Conservation (phyloP, 2,329 filamentous ascomycete genomes). For the Xylaria sp. region DNA sequence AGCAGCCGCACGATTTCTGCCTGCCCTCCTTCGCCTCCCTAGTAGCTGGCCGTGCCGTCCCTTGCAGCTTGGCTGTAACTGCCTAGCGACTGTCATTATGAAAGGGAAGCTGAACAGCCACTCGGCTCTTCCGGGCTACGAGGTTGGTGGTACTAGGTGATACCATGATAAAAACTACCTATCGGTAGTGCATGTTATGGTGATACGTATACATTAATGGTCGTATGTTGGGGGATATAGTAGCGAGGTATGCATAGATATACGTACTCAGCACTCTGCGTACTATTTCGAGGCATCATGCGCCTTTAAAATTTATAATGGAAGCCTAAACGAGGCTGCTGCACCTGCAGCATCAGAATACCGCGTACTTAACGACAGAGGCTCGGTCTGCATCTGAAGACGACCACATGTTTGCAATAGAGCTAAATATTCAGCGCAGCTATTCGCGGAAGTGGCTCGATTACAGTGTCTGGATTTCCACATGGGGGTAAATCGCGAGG, state of each 20-base stretch:
- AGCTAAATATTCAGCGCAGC: not conserved
- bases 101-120: not conserved
- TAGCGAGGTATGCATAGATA: not conserved
- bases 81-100: not conserved
- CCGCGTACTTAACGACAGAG: not conserved
- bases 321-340: not conserved
- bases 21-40: not conserved
- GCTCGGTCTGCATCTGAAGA: constrained; percentile 21
- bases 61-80: not conserved
- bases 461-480: constrained; percentile 18
- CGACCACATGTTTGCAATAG: constrained; percentile 15
- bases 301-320: not conserved
- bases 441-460: constrained; percentile 25
- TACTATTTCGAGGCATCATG: not conserved
- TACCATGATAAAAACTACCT: not conserved
- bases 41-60: not conserved
- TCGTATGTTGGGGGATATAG: not conserved
- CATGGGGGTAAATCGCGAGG: constrained; percentile 21
- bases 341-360: not conserved
- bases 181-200: not conserved
- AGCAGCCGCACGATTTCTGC: not conserved
- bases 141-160: not conserved
- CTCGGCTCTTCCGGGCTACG: not conserved
- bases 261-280: not conserved
- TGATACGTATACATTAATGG: not conserved